Base-by-base conservation (phyloP, 1,139 yeast species). In the Pichia sp. region DNA sequence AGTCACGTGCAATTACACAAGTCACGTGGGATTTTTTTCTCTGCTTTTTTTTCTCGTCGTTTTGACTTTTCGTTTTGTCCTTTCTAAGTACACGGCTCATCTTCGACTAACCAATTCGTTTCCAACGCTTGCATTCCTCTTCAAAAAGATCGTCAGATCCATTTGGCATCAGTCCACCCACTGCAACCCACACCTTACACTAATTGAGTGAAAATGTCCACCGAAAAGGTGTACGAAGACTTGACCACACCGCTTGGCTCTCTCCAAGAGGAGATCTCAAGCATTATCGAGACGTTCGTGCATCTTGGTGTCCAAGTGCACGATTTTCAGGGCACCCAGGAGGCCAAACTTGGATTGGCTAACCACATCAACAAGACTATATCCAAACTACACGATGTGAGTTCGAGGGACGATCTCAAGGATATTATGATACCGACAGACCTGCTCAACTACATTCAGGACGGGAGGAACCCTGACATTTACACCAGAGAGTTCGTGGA, bases 401-500 rank as follows among this genome's bases (percentile, higher is more conserved):
- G 60, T 9, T 43, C 31, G 19, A 16, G 36, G 12, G 41, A 41
- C 2, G 60, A 62, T 3, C 54, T 75, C 26, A 64, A 68, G 19
- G 66, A 71, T 9, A 68, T 77, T 5, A 80, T 83, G 1, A 75
- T 88, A 2, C 96, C 96, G 0, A 66, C 85, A 45, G 96, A 88
- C 63, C 90, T 88, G 16, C 71, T 88, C 7, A 83, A 84, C 55
- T 87, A 93, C 65, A 88, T 93, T 45, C 98, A 93, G 65, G 96
- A 90, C 62, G 99, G 99, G 2, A 75, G 99, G 59, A 93, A 93
- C 65, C 99, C 99, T 0, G 98, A 93, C 65, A 91, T 93, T 46
- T 93, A 93, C 68, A 90, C 98, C 0, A 77, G 99, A 65, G 99
- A 95, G 69, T 93, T 93, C 70, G 89, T 91, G 10, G 99, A 93